phyloP scores from a whole-genome alignment of 1,284 basidiomycete genomes.

The Sporisorium exsertum region DNA sequence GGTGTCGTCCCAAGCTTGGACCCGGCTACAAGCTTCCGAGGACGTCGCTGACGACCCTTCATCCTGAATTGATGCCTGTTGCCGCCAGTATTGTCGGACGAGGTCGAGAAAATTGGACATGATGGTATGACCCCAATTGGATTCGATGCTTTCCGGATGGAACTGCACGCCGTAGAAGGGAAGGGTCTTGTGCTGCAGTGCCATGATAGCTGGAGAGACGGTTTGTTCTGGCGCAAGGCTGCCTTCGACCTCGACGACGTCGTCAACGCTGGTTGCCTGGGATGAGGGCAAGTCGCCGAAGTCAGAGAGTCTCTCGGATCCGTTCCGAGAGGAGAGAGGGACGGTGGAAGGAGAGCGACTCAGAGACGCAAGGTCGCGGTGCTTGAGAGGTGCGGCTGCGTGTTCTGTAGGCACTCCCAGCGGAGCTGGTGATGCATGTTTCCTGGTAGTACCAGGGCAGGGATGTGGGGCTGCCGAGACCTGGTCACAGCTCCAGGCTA shows the following conservation, averaged over 20 bases:
- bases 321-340: constrained; percentile 25
- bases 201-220: constrained; percentile 53
- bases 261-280: constrained; percentile 27
- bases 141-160: constrained; percentile 77
- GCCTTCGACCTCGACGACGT: constrained; percentile 8
- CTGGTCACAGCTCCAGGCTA: constrained; percentile 68
- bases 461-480: constrained; percentile 42
- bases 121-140: constrained; percentile 45
- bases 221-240: not conserved
- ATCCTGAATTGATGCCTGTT: not conserved
- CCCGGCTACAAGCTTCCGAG: constrained; percentile 14
- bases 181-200: constrained; percentile 54
- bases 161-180: constrained; percentile 95
- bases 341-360: constrained; percentile 39
- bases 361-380: constrained; percentile 29
- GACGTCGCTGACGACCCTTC: not conserved
- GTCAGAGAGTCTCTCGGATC: constrained; percentile 35
- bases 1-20: constrained; percentile 17
- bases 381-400: constrained; percentile 18
- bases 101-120: constrained; percentile 61
- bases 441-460: constrained; percentile 23
- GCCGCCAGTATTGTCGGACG: constrained; percentile 48
- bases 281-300: constrained; percentile 23
- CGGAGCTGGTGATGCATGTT: not conserved
- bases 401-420: constrained; percentile 3